Evolutionary conservation across 129 eudicot species (phyloP), one percentile per base, ranked within the genome.

Genomic region (Tagetes patula): DNA sequence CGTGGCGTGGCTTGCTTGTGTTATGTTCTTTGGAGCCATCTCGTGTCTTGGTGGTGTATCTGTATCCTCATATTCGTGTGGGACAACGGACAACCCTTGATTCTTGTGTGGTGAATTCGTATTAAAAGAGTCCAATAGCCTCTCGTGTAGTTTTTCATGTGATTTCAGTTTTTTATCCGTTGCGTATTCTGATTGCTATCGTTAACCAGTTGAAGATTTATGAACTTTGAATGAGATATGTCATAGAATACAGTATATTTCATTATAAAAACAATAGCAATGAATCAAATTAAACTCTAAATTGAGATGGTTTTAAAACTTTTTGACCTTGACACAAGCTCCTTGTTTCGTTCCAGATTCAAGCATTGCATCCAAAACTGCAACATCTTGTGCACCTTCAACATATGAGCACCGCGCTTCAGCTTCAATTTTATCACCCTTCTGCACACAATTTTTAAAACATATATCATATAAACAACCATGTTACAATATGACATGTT

Each of bases 381-480:
- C 93, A 71, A 94, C 84, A 83, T 94, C 97, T 79, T 90, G 85
- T 10, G 91, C 98, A 77, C 98, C 98, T 86, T 94, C 98, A 10
- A 84, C 55, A 60, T 40, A 87, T 5, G 98, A 86, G 58, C 83
- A 77, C 47, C 98, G 93, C 46, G 86, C 84, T 73, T 94, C 98
- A 2, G 83, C 82, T 75, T 84, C 80, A 53, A 73, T 79, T 62
- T 73, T 71, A 45, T 73, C 33, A 46, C 75, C 84, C 78, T 83
- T 83, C 96, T 93, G 89, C 80, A 46, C 67, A 45, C 34, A 65
- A 41, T 1, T 39, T 37, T 1, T 3, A 39, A 6, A 58, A 70
- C 61, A 56, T n/a, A 39, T 8, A 40, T 48, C n/a, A 33, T 68
- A 41, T 32, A 46, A 33, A 47, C 41, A 48, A 72, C 50, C 38